Percentiles rank a stretch among this genome's conserved stretches.
Evolutionary conservation across 2,329 filamentous ascomycete species (phyloP).

Genomic region (Neospermospora avenae): DNA sequence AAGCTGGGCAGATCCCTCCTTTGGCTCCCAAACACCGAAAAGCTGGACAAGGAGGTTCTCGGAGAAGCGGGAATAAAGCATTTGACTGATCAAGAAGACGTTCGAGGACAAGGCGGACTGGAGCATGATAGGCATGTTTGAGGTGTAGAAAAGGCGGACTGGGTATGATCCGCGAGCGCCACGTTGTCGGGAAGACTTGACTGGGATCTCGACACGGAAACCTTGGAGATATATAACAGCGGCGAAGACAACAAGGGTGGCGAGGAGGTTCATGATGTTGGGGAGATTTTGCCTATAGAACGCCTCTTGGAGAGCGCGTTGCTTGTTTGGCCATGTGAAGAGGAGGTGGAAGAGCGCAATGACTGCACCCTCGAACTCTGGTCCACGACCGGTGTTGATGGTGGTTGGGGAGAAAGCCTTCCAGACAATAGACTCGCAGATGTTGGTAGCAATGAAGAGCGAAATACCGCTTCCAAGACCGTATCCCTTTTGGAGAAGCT

Average conservation of each 20-base stretch:
- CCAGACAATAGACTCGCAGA: constrained; percentile 99
- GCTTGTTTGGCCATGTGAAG: constrained; percentile 99
- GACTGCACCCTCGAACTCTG: constrained; percentile 97
- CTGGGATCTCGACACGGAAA: constrained; percentile 99
- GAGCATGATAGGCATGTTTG: constrained; percentile 99
- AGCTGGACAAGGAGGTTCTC: constrained; percentile 98
- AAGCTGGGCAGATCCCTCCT: constrained; percentile 93
- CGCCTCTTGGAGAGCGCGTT: constrained; percentile 94
- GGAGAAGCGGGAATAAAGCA: constrained; percentile 98
- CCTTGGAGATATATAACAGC: constrained; percentile 99
- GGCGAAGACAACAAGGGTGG: constrained; percentile 89
- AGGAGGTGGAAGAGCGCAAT: constrained; percentile 97
- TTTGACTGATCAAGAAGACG: constrained; percentile 98
- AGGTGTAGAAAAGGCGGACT: constrained; percentile 98
- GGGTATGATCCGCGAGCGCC: constrained; percentile 98
- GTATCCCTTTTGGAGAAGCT: constrained; percentile 99
- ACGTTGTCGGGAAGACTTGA: constrained; percentile 99
- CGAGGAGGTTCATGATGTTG: constrained; percentile 98
- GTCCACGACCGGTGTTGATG: constrained; percentile 98
- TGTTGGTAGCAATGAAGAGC: constrained; percentile 99
- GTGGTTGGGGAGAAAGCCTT: constrained; percentile 99
- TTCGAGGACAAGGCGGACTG: constrained; percentile 98
- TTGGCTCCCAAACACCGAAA: constrained; percentile 97
- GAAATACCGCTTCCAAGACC: constrained; percentile 98
- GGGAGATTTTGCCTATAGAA: constrained; percentile 99